Evolutionary conservation across 306 rosid species (phyloP).

Genomic region (Cicer bijugum): DNA sequence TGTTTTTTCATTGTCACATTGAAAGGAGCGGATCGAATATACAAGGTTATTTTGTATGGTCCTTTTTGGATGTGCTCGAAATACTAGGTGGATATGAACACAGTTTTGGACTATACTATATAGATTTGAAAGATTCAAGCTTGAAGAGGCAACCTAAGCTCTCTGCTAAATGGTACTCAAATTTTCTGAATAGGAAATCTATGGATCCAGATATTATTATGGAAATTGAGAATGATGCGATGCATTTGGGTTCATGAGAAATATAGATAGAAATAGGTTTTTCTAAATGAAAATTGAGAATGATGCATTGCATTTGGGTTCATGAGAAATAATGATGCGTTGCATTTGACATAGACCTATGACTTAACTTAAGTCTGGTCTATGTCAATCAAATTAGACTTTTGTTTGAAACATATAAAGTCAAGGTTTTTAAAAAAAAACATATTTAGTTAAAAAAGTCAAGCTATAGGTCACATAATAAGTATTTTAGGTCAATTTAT

Average conservation of each 20-base stretch:
- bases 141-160: conserved; percentile 62
- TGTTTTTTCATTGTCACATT: not conserved
- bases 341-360: too few relatives aligned
- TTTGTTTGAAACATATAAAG: too few relatives aligned
- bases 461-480: too few relatives aligned
- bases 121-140: conserved; percentile 56
- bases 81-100: conserved; percentile 50
- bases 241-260: not conserved
- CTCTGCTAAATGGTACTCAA: conserved; percentile 67
- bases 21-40: conserved; percentile 63
- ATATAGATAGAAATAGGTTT: too few relatives aligned
- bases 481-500: too few relatives aligned
- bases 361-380: too few relatives aligned
- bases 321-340: too few relatives aligned
- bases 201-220: conserved; percentile 11
- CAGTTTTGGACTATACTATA: conserved; percentile 56
- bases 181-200: conserved; percentile 49
- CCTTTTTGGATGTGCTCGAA: conserved; percentile 62
- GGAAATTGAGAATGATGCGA: conserved; percentile 31
- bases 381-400: too few relatives aligned
- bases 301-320: not conserved
- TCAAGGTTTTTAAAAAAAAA: too few relatives aligned
- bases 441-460: too few relatives aligned
- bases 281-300: conserved; percentile 36
- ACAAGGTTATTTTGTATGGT: conserved; percentile 72